Conservation (phyloP, 805 yeast species). For the Candida tallmaniae region DNA sequence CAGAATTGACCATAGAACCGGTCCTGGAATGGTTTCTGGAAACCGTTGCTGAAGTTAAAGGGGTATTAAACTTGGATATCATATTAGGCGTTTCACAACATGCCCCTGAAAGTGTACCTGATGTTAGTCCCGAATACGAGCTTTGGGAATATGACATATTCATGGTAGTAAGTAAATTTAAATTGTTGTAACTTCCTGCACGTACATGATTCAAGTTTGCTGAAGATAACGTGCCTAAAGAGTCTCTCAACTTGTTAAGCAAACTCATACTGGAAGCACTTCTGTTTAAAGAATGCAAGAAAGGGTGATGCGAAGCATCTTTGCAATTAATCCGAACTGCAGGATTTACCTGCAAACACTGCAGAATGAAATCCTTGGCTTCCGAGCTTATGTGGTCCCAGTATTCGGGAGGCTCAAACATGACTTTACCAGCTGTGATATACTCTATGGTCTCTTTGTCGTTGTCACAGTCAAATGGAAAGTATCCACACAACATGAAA, state of each 20-base stretch:
- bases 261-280: constrained; percentile 8
- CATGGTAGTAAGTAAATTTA: neutral
- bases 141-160: neutral
- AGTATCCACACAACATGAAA: constrained; percentile 67
- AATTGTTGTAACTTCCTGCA: neutral
- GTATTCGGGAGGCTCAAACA: constrained; percentile 57
- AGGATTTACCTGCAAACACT: constrained; percentile 49
- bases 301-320: constrained; percentile 10
- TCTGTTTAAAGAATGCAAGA: constrained; percentile 3
- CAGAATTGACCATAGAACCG: too few relatives aligned
- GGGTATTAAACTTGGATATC: constrained; percentile 23
- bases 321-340: constrained; percentile 41
- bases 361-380: constrained; percentile 56
- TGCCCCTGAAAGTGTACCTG: constrained; percentile 19
- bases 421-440: constrained; percentile 52
- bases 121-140: neutral
- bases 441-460: constrained; percentile 65
- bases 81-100: constrained; percentile 23
- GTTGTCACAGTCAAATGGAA: constrained; percentile 74
- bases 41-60: constrained; percentile 10
- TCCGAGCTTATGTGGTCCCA: constrained; percentile 47
- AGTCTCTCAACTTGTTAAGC: constrained; percentile 8
- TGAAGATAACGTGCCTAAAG: constrained; percentile 2
- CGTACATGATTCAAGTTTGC: neutral
- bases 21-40: too few relatives aligned